phyloP scores from a whole-genome alignment of 352 stramenopile species.

The Blastocystis sp. region DNA sequence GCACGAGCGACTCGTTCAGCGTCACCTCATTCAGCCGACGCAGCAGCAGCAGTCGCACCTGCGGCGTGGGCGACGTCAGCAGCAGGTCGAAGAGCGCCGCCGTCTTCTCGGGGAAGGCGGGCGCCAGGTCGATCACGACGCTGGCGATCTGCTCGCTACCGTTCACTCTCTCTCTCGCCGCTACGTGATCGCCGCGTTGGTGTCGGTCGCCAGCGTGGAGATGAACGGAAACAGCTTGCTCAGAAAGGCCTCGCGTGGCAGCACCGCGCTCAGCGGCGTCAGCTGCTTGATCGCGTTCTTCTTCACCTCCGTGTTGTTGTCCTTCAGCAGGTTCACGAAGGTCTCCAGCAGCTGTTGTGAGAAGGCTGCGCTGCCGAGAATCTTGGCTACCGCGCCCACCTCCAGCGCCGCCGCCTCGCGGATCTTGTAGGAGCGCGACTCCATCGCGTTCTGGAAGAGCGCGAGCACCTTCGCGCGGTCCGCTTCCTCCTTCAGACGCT shows the following conservation, averaged over 20 bases:
- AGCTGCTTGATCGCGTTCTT: slow-evolving; percentile 52
- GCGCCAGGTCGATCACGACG: slow-evolving; percentile 13
- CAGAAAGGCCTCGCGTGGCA: neutral
- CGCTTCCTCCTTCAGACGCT: neutral
- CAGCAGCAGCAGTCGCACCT: slow-evolving; percentile 35
- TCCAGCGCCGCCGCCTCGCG: slow-evolving; percentile 25
- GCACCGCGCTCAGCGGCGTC: neutral
- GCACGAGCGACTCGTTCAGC: slow-evolving; percentile 4
- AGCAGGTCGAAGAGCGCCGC: slow-evolving; percentile 18
- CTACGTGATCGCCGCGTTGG: slow-evolving; percentile 8
- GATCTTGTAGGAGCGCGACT: slow-evolving; percentile 38
- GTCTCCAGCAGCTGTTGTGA: neutral
- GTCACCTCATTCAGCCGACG: slow-evolving; percentile 44
- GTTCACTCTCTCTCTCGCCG: neutral
- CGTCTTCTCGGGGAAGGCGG: neutral
- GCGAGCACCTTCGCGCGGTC: slow-evolving; percentile 8
- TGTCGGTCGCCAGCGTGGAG: neutral
- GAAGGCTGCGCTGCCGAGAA: neutral
- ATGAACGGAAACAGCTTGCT: slow-evolving; percentile 28
- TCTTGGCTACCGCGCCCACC: neutral
- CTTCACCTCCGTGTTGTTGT: slow-evolving; percentile 26
- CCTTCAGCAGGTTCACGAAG: slow-evolving; percentile 8
- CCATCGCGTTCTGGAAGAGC: slow-evolving; percentile 34
- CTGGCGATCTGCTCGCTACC: slow-evolving; percentile 28
- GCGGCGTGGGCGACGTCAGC: neutral